Base-by-base conservation (phyloP, 2,329 filamentous ascomycete species). In the Cladorrhinum sp. region DNA sequence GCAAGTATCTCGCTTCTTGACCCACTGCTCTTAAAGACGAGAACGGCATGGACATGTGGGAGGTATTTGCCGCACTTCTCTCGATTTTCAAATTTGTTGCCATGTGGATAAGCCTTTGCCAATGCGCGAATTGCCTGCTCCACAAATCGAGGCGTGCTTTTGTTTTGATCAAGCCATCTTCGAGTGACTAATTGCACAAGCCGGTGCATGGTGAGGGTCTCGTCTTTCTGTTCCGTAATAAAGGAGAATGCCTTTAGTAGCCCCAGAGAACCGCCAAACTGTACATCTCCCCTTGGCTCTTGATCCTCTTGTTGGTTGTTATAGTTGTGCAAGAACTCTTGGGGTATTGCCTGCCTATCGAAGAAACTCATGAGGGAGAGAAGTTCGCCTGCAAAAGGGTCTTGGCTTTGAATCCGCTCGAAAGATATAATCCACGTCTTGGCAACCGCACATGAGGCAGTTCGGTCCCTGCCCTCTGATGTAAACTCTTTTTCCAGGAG, bases 371-470 rank as follows among this genome's bases (percentile, higher is more conserved):
- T 73, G 6, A 76, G 54, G 0, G 72, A 75, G 0, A 76, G 57
- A 0, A 76, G 51, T 1, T 74, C 66, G 18, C 63, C 60, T 0
- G 72, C 72, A 0, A 73, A 64, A 16, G 42, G 1, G 39, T 70
- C 51, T 3, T 69, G 69, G 5, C 46, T 33, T 2, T 71, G 28
- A 14, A 76, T 72, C 8, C 75, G 70, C 2, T 73, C 63, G 0
- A 76, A 75, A 0, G 72, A 75, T 0, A 76, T 53, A 1, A 73
- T 67, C 73, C 72, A 76, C 0, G 73, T 75, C 12, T 67, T 58
- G 0, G 69, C 60, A 0, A 77, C 68, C 0, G 74, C 66, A 2
- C 62, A 69, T 0, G 70, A 65, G 0, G 67, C 69, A 1, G 64
- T 67, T 0, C 63, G 62, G 58, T 73, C 73, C 62, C 72, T 67